Percentiles rank a stretch among this genome's conserved stretches.
Evolutionary conservation across 192 early-diverging fungal genomes (phyloP).

Genomic region (Dissophora ornata): DNA sequence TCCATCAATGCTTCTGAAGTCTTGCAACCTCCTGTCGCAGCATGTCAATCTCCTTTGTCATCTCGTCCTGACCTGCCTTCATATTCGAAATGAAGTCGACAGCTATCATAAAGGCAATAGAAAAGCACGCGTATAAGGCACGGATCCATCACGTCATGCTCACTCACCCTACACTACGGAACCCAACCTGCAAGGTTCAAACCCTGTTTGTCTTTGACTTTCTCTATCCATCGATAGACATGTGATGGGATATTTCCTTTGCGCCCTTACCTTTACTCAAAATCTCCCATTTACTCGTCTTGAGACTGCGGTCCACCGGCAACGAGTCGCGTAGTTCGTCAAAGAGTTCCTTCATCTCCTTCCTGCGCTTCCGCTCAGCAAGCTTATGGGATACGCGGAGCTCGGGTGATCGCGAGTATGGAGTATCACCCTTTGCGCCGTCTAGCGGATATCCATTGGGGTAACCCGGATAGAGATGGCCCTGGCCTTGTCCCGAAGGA

Average conservation of each 20-base stretch:
- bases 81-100: conserved; percentile 66
- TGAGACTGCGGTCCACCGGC: conserved; percentile 82
- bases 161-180: too few relatives aligned
- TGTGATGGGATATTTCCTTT: too few relatives aligned
- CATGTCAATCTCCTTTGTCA: conserved; percentile 62
- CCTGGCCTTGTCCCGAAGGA: not conserved
- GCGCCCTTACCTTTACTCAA: conserved; percentile 76
- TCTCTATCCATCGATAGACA: too few relatives aligned
- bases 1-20: conserved; percentile 45
- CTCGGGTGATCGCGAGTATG: conserved; percentile 81
- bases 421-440: conserved; percentile 58
- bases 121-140: too few relatives aligned
- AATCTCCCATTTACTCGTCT: conserved; percentile 93
- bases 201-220: not conserved
- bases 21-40: conserved; percentile 58
- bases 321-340: conserved; percentile 84
- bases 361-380: conserved; percentile 87
- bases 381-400: conserved; percentile 87
- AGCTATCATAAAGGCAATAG: conserved; percentile 46
- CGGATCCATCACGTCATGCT: too few relatives aligned
- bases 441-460: conserved; percentile 23
- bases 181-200: too few relatives aligned
- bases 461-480: conserved; percentile 44
- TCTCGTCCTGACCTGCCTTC: conserved; percentile 64
- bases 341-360: conserved; percentile 94